Evolutionary conservation across 2,329 filamentous ascomycete genomes (phyloP).

Genomic region (Aspergillus niger): DNA sequence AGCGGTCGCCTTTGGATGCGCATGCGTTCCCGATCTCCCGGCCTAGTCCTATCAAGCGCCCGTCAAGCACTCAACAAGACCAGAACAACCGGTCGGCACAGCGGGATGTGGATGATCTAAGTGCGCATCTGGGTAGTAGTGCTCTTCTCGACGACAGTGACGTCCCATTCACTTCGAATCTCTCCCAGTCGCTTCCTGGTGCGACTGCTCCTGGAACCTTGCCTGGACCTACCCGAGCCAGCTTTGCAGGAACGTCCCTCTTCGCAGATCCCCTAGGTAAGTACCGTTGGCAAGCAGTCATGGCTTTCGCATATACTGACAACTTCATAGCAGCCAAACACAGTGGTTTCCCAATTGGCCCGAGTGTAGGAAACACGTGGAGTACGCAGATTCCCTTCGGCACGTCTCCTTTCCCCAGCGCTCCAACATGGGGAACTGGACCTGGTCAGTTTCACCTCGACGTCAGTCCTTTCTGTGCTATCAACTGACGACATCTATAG

Average conservation of each 20-base stretch:
- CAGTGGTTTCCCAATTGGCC: conserved; percentile 35
- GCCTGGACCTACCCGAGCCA: conserved; percentile 44
- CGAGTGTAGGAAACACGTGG: conserved; percentile 38
- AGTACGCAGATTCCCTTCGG: conserved; percentile 42
- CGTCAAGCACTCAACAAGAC: conserved; percentile 68
- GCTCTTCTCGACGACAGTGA: conserved; percentile 79
- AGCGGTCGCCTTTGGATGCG: conserved; percentile 61
- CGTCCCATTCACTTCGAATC: conserved; percentile 58
- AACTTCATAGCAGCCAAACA: conserved; percentile 34
- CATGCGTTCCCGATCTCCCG: conserved; percentile 72
- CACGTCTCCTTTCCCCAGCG: conserved; percentile 37
- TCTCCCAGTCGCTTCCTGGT: conserved; percentile 49
- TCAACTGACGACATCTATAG: conserved; percentile 31
- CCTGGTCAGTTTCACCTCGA: conserved; percentile 29
- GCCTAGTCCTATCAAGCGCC: conserved; percentile 84
- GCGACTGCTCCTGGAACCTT: conserved; percentile 56
- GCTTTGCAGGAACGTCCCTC: conserved; percentile 44
- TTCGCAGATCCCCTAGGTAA: conserved; percentile 46
- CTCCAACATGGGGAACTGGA: conserved; percentile 41
- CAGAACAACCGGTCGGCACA: conserved; percentile 47
- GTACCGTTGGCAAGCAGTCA: neutral
- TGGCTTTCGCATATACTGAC: conserved; percentile 19
- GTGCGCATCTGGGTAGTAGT: conserved; percentile 83
- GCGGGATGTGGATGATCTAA: conserved; percentile 69
- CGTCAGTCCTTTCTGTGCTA: neutral